These are phyloP conservation scores for Sphenostylis stenocarpa DNA, from an alignment of 306 rosid species.

Conservation along the genomic window DNA sequence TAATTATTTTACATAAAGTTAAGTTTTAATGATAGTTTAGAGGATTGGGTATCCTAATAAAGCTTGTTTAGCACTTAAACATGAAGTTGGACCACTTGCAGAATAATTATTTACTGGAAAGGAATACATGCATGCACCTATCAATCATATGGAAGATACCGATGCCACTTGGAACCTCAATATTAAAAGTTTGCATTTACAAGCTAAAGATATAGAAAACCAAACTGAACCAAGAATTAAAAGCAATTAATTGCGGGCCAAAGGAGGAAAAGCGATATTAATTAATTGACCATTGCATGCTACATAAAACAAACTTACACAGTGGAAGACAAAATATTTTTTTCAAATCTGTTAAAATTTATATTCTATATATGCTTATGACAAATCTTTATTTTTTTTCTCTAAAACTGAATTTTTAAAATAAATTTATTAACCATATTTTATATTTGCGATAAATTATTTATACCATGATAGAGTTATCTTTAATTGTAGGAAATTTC, in stretches of 20 bases:
- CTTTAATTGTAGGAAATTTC: too few species aligned
- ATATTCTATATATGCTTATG: too few species aligned
- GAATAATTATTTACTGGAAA: slow-evolving; percentile 10
- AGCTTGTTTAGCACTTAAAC: neutral
- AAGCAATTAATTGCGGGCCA: neutral
- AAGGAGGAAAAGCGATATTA: neutral
- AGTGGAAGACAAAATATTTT: too few species aligned
- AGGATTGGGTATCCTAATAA: neutral
- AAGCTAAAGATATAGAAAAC: neutral
- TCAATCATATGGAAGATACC: neutral
- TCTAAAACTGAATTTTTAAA: too few species aligned
- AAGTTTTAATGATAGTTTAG: neutral
- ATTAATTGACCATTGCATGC: neutral
- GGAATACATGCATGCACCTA: slow-evolving; percentile 22
- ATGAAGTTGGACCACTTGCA: slow-evolving; percentile 18
- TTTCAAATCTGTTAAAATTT: too few species aligned
- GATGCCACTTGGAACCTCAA: neutral
- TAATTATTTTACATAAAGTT: neutral
- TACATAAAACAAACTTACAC: neutral
- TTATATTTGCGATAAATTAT: too few species aligned
- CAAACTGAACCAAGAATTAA: neutral
- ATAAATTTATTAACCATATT: too few species aligned
- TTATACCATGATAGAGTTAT: too few species aligned
- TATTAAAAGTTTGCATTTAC: neutral
- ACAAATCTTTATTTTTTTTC: too few species aligned